Conservation (phyloP, 805 yeast genomes). For the Saccharomycopsis microspora region DNA sequence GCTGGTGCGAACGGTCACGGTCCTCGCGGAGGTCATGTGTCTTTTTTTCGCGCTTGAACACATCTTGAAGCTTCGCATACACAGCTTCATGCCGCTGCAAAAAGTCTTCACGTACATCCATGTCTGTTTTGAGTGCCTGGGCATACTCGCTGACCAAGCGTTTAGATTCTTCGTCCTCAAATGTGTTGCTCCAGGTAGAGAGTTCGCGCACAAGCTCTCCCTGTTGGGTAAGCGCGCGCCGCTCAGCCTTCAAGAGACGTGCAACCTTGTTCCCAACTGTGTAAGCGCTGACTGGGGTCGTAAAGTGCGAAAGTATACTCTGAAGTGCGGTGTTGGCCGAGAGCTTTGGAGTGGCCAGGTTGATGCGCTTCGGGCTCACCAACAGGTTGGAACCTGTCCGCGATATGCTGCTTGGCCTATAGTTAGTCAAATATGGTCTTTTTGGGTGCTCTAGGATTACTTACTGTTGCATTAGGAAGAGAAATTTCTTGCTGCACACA, state of each 20-base stretch:
- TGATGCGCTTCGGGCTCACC: background rate
- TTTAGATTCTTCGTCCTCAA: slow-evolving; percentile 30
- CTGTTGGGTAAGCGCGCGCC: slow-evolving; percentile 26
- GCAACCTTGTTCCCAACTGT: slow-evolving; percentile 25
- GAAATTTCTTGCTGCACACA: background rate
- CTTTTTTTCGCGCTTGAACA: slow-evolving; percentile 40
- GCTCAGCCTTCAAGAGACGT: slow-evolving; percentile 29
- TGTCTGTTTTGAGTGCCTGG: slow-evolving; percentile 28
- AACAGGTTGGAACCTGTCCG: too few relatives aligned
- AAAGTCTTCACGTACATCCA: slow-evolving; percentile 25
- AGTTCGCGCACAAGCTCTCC: slow-evolving; percentile 30
- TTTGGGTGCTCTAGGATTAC: background rate
- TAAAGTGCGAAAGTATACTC: slow-evolving; percentile 4
- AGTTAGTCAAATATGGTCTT: too few relatives aligned
- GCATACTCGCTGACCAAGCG: slow-evolving; percentile 30
- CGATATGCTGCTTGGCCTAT: too few relatives aligned
- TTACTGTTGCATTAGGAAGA: background rate
- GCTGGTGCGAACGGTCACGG: background rate
- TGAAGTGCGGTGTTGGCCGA: background rate
- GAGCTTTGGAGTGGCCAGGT: slow-evolving; percentile 1
- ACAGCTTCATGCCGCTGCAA: slow-evolving; percentile 33
- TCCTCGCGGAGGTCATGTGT: slow-evolving; percentile 25
- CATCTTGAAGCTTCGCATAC: slow-evolving; percentile 32
- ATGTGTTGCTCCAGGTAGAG: slow-evolving; percentile 28
- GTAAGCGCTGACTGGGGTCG: slow-evolving; percentile 18